These are phyloP conservation scores for Sisymbrium altissimum DNA, from an alignment of 345 rosid species.

Conservation along the genomic window DNA sequence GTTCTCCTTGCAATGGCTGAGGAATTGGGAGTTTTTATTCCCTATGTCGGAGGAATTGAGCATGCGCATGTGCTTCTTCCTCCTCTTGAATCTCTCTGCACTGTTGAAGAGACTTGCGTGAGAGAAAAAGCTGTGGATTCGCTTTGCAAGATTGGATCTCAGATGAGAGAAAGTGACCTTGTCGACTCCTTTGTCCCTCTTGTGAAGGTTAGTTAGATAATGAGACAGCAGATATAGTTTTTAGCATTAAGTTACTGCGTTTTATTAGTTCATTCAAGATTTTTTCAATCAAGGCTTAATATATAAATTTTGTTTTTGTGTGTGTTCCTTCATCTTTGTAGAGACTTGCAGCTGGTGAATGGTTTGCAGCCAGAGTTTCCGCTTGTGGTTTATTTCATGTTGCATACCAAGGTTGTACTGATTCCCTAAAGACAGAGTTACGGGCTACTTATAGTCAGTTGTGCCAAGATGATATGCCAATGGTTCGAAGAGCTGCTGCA, in stretches of 20 bases:
- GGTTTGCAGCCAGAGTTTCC: conserved; percentile 98
- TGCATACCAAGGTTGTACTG: conserved; percentile 82
- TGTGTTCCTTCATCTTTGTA: conserved; percentile 29
- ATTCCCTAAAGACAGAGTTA: conserved; percentile 68
- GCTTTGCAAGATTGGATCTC: conserved; percentile 82
- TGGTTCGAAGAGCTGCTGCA: conserved; percentile 97
- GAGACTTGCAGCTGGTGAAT: conserved; percentile 94
- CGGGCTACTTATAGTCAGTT: conserved; percentile 66
- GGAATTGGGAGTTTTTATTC: conserved; percentile 85
- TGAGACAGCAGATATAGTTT: neutral
- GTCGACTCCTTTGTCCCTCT: conserved; percentile 77
- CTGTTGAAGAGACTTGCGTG: conserved; percentile 92
- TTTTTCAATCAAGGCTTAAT: neutral
- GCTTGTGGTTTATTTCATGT: conserved; percentile 87
- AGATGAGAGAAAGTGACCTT: conserved; percentile 81
- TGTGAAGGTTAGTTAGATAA: conserved; percentile 71
- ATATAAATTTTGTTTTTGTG: neutral
- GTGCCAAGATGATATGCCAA: conserved; percentile 98
- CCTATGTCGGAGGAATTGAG: conserved; percentile 88
- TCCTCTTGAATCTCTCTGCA: conserved; percentile 80
- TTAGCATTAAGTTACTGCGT: neutral
- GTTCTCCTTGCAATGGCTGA: conserved; percentile 97
- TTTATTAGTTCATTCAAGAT: neutral
- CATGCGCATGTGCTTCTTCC: conserved; percentile 71
- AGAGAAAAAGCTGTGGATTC: conserved; percentile 89